Percentiles rank a stretch among this genome's conserved stretches.
These are phyloP conservation scores for Scutellaria galericulata DNA, from an alignment of 257 asterid genomes.

Conservation along the genomic window DNA sequence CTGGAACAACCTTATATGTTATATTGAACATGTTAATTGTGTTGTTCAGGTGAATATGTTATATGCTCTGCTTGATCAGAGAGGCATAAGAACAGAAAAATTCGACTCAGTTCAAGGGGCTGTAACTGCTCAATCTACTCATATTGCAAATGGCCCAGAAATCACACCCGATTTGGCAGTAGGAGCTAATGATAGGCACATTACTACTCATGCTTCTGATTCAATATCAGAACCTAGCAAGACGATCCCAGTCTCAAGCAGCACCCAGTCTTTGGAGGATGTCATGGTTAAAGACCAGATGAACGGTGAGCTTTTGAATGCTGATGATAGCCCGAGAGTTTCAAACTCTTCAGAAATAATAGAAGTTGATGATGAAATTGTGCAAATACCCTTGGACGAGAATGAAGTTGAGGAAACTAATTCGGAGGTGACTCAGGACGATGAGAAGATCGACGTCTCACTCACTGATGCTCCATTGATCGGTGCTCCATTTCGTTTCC, in stretches of 20 bases:
- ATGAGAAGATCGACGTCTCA: conserved; percentile 48
- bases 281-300: conserved; percentile 41
- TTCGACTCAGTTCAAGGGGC: conserved; percentile 34
- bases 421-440: conserved; percentile 39
- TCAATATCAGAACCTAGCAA: conserved; percentile 41
- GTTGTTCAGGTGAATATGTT: conserved; percentile 63
- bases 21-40: conserved; percentile 23
- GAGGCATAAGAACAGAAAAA: conserved; percentile 40
- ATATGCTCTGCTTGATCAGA: conserved; percentile 54
- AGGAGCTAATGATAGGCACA: conserved; percentile 37
- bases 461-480: conserved; percentile 80
- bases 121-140: conserved; percentile 44
- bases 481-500: conserved; percentile 96
- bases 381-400: conserved; percentile 79
- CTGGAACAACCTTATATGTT: background rate
- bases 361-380: conserved; percentile 68
- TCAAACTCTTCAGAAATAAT: conserved; percentile 49
- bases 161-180: conserved; percentile 33
- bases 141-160: conserved; percentile 39
- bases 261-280: conserved; percentile 45
- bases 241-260: conserved; percentile 42
- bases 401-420: conserved; percentile 43
- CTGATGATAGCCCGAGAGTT: conserved; percentile 27
- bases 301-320: conserved; percentile 38
- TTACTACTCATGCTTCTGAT: conserved; percentile 36